Conservation (phyloP, 352 stramenopile species). For the Phytophthora tentaculata region DNA sequence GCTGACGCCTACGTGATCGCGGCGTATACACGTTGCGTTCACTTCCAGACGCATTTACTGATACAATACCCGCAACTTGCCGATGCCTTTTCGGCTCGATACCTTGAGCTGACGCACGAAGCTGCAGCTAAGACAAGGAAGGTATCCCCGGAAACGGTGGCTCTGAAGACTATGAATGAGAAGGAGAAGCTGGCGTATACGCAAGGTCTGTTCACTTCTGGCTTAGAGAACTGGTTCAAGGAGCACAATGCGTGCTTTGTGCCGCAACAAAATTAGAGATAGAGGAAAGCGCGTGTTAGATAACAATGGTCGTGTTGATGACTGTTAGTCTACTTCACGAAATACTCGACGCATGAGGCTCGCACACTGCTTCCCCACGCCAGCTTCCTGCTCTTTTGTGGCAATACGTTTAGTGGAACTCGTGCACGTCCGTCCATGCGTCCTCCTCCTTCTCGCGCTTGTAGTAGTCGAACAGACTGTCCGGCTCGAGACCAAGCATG, state of each 20-base stretch:
- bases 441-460: constrained; percentile 91
- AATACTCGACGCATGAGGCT: constrained; percentile 31
- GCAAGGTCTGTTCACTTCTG: constrained; percentile 44
- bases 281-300: constrained; percentile 7
- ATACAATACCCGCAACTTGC: constrained; percentile 30
- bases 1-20: constrained; percentile 87
- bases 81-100: constrained; percentile 47
- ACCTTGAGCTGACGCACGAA: constrained; percentile 45
- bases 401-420: constrained; percentile 93
- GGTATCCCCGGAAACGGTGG: constrained; percentile 42
- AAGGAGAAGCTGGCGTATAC: constrained; percentile 44
- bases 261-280: constrained; percentile 6
- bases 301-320: constrained; percentile 36
- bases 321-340: constrained; percentile 23
- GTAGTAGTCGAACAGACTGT: constrained; percentile 99
- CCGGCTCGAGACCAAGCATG: constrained; percentile 92
- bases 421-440: constrained; percentile 94
- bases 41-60: constrained; percentile 56
- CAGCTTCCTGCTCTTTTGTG: constrained; percentile 16
- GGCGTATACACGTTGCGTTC: constrained; percentile 59
- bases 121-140: constrained; percentile 40
- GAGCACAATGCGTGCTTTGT: constrained; percentile 35
- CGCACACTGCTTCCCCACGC: constrained; percentile 15
- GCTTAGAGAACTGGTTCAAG: constrained; percentile 69
- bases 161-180: constrained; percentile 45